Conservation (phyloP, 2,329 filamentous ascomycete species). For the Coccinonectria pachysandricola region DNA sequence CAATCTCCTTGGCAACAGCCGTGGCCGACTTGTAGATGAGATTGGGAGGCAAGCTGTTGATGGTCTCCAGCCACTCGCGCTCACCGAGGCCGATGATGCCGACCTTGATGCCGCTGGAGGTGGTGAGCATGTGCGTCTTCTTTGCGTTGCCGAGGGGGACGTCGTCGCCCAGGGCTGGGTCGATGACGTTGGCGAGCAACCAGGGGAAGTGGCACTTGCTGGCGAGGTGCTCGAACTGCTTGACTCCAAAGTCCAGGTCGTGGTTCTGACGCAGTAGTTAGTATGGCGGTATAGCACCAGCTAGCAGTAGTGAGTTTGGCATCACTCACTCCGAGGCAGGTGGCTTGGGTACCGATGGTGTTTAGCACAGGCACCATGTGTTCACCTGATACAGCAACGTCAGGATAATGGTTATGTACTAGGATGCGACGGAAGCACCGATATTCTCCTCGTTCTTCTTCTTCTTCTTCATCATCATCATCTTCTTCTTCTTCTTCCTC, state of each 20-base stretch:
- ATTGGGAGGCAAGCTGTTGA: slow-evolving; percentile 74
- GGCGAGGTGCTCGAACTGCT: slow-evolving; percentile 64
- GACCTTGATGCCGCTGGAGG: slow-evolving; percentile 76
- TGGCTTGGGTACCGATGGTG: slow-evolving; percentile 62
- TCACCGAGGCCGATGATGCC: slow-evolving; percentile 80
- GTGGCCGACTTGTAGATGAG: slow-evolving; percentile 74
- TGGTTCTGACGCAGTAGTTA: too few relatives aligned
- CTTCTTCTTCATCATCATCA: not conserved
- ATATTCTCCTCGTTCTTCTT: slow-evolving; percentile 1
- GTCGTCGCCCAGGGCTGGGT: slow-evolving; percentile 66
- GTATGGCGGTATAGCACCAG: too few relatives aligned
- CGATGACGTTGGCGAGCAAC: slow-evolving; percentile 80
- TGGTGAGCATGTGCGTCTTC: slow-evolving; percentile 65
- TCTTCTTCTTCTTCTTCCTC: not conserved
- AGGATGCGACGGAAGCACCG: not conserved
- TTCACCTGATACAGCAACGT: slow-evolving; percentile 38
- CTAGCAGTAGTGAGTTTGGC: slow-evolving; percentile 9
- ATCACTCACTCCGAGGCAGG: slow-evolving; percentile 65
- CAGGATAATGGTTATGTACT: too few relatives aligned
- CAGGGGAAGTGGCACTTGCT: slow-evolving; percentile 75
- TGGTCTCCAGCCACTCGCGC: slow-evolving; percentile 80
- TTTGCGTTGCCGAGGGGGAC: slow-evolving; percentile 67
- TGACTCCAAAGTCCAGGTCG: slow-evolving; percentile 83
- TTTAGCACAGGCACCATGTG: slow-evolving; percentile 89
- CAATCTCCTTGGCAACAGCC: slow-evolving; percentile 63